These are phyloP conservation scores for Trapa bicornis DNA, from an alignment of 345 rosid genomes.

Conservation along the genomic window DNA sequence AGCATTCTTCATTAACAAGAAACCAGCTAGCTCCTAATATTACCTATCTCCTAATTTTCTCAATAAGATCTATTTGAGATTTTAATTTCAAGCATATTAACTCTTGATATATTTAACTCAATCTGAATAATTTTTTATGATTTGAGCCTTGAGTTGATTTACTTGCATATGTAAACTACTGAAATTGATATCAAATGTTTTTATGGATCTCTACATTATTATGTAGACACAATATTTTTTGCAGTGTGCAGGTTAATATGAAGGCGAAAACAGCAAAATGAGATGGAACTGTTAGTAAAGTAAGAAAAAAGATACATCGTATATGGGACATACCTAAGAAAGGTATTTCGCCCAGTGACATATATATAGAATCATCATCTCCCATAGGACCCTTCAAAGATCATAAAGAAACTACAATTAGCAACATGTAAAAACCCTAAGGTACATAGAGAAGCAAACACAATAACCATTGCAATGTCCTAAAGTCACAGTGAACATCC, in stretches of 20 bases:
- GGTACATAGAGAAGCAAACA: background rate
- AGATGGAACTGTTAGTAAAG: background rate
- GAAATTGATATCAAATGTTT: background rate
- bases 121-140: background rate
- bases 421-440: background rate
- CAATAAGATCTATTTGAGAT: too few relatives aligned
- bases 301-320: background rate
- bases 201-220: background rate
- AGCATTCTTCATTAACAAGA: too few relatives aligned
- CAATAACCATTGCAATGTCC: background rate
- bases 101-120: background rate
- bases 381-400: conserved; percentile 42
- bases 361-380: conserved; percentile 82
- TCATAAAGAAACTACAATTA: background rate
- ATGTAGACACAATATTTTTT: background rate
- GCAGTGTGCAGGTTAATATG: background rate
- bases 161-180: background rate
- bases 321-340: conserved; percentile 17
- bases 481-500: background rate
- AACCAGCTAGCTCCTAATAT: too few relatives aligned
- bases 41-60: too few relatives aligned
- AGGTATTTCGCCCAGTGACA: conserved; percentile 94
- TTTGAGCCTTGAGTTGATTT: background rate
- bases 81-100: background rate
- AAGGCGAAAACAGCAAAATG: background rate